These are phyloP conservation scores for Pseudodiploospora longispora DNA, from an alignment of 2,329 filamentous ascomycete genomes.

Conservation along the genomic window DNA sequence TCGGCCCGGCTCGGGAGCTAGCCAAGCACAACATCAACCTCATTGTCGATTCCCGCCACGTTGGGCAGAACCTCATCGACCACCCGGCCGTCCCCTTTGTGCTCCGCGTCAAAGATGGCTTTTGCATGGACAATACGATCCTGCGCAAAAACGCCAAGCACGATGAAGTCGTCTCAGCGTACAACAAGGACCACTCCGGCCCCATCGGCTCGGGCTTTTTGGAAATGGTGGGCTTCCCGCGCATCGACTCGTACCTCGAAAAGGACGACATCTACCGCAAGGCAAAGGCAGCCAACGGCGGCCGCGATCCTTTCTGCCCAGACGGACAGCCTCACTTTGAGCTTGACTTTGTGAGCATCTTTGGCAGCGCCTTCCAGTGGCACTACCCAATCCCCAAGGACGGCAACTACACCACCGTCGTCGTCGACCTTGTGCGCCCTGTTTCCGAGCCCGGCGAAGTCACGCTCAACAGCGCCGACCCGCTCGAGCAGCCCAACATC, in stretches of 20 bases:
- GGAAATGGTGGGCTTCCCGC: conserved; percentile 47
- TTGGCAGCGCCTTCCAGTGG: conserved; percentile 41
- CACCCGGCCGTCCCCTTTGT: conserved; percentile 47
- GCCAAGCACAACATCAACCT: conserved; percentile 43
- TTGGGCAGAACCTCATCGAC: conserved; percentile 58
- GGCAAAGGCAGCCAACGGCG: conserved; percentile 33
- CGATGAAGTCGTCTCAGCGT: conserved; percentile 25
- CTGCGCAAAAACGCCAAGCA: conserved; percentile 28
- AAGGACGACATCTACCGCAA: conserved; percentile 38
- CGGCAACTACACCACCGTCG: conserved; percentile 48
- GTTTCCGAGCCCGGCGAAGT: conserved; percentile 42
- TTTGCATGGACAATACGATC: conserved; percentile 31
- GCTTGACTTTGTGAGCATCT: conserved; percentile 54
- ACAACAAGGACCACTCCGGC: conserved; percentile 29
- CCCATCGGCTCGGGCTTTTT: conserved; percentile 33
- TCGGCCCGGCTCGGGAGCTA: conserved; percentile 49
- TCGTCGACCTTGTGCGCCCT: conserved; percentile 39
- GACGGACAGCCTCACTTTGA: conserved; percentile 53
- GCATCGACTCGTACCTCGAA: conserved; percentile 46
- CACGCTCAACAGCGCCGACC: conserved; percentile 46
- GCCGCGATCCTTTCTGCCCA: conserved; percentile 46
- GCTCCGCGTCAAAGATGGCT: conserved; percentile 35
- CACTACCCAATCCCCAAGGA: conserved; percentile 31
- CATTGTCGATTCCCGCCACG: conserved; percentile 49
- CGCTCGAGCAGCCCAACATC: conserved; percentile 50